Evolutionary conservation across 768 basidiomycete genomes (phyloP), one percentile per base, ranked within the genome.

Genomic region (Suillus lakei): DNA sequence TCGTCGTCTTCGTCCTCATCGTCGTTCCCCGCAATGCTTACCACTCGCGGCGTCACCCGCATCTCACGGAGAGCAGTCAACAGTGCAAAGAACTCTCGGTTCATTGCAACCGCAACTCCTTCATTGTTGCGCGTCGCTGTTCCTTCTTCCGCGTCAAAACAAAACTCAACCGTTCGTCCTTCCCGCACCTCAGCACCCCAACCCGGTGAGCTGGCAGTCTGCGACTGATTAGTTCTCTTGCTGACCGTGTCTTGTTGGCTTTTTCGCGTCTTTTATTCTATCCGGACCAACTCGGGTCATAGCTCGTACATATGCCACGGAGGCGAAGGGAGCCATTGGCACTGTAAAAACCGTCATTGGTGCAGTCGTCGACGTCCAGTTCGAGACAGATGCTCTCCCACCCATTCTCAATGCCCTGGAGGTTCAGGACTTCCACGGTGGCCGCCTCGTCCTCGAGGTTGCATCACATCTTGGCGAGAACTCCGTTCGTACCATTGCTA

Each of bases 351-450:
- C 95, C 72, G 96, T 99, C 86, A 99, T 99, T 81, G 98, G 98
- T 92, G 97, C 98, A 82, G 98, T 99, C 83, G 98, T 99, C 76
- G 98, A 99, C 79, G 98, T 99, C 72, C 95, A 98, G 82, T 99
- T 99, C 76, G 96, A 97, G 72, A 88, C 90, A 59, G 96, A 97
- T 71, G 1, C 53, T 36, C 92, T 99, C 48, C 98, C 98, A 60
- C 93, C 96, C 70, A 99, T 99, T 80, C 89, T 99, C 75, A 99
- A 99, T 79, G 98, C 98, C 73, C 92, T 99, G 72, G 98, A 99
- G 84, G 96, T 99, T 64, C 91, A 95, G 79, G 89, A 91, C 77
- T 95, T 96, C 86, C 84, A 85, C 68, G 96, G 96, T 77, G 95
- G 95, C 79, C 94, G 96, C 79, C 93, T 99, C 78, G 98, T 99